These are phyloP conservation scores for Iberis pinnata DNA, from an alignment of 345 rosid genomes.

Conservation along the genomic window DNA sequence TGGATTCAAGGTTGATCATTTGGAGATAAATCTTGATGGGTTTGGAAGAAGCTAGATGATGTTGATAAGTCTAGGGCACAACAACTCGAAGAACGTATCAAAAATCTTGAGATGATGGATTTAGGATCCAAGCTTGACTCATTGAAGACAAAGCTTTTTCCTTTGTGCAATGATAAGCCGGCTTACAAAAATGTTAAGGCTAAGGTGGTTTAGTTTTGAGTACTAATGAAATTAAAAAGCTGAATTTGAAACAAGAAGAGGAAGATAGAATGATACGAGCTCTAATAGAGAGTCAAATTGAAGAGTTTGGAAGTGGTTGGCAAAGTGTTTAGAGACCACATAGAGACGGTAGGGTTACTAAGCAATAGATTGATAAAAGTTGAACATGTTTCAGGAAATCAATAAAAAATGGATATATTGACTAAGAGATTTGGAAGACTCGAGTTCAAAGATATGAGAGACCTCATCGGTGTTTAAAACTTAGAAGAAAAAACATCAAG, in stretches of 20 bases:
- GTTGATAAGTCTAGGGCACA: neutral
- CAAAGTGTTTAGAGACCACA: slow-evolving; percentile 29
- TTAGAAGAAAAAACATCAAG: too few relatives aligned
- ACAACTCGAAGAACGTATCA: neutral
- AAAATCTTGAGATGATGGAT: slow-evolving; percentile 1
- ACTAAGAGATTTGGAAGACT: too few relatives aligned
- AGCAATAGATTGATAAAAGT: slow-evolving; percentile 29
- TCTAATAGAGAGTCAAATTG: slow-evolving; percentile 39
- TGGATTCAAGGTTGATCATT: neutral
- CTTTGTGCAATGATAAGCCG: too few relatives aligned
- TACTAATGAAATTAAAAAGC: slow-evolving; percentile 57
- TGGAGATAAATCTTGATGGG: neutral
- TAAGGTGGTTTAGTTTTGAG: slow-evolving; percentile 76
- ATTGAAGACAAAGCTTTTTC: neutral
- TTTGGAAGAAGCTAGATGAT: neutral
- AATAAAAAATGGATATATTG: too few relatives aligned
- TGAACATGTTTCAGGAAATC: too few relatives aligned
- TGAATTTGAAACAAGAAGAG: slow-evolving; percentile 52
- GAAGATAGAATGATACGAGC: slow-evolving; percentile 45
- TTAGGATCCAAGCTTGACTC: neutral
- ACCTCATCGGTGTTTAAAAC: too few relatives aligned
- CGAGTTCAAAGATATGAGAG: too few relatives aligned
- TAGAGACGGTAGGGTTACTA: slow-evolving; percentile 28
- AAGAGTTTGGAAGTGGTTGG: slow-evolving; percentile 47
- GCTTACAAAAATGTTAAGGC: too few relatives aligned